Evolutionary conservation across 2,329 filamentous ascomycete species (phyloP).

Genomic region (Tolypocladium capitatum): DNA sequence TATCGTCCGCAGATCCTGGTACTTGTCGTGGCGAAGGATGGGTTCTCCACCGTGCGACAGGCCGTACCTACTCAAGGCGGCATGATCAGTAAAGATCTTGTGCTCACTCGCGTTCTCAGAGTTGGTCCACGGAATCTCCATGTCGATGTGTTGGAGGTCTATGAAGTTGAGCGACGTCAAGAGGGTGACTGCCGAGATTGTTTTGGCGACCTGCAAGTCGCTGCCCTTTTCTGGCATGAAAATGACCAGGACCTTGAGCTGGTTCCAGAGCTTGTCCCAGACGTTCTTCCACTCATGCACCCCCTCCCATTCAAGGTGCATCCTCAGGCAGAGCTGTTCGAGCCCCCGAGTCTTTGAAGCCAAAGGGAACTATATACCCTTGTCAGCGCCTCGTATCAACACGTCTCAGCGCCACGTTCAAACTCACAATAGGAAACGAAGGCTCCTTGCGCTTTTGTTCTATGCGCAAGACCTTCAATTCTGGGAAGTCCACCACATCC

Average conservation of each 20-base stretch:
- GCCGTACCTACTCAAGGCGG: not conserved
- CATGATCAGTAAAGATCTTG: not conserved
- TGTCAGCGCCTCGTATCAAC: not conserved
- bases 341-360: slow-evolving; percentile 14
- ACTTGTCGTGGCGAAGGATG: slow-evolving; percentile 5
- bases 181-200: slow-evolving; percentile 8
- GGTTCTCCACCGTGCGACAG: not conserved
- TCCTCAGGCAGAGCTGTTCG: slow-evolving; percentile 19
- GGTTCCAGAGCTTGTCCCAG: slow-evolving; percentile 14
- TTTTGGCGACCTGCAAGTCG: slow-evolving; percentile 9
- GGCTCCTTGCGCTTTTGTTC: slow-evolving; percentile 6
- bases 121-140: slow-evolving; percentile 15
- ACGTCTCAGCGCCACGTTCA: not conserved
- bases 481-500: slow-evolving; percentile 11
- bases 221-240: slow-evolving; percentile 8
- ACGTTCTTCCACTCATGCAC: slow-evolving; percentile 4
- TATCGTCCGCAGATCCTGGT: slow-evolving; percentile 14
- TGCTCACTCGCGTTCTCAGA: no score
- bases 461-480: slow-evolving; percentile 16
- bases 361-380: slow-evolving; percentile 12
- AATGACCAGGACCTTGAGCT: slow-evolving; percentile 16
- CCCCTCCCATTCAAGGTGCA: slow-evolving; percentile 11
- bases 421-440: slow-evolving; percentile 2
- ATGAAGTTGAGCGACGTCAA: slow-evolving; percentile 15
- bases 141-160: slow-evolving; percentile 16